These are phyloP conservation scores for Aspergillus baeticus DNA, from an alignment of 495 filamentous ascomycete genomes.

Conservation along the genomic window DNA sequence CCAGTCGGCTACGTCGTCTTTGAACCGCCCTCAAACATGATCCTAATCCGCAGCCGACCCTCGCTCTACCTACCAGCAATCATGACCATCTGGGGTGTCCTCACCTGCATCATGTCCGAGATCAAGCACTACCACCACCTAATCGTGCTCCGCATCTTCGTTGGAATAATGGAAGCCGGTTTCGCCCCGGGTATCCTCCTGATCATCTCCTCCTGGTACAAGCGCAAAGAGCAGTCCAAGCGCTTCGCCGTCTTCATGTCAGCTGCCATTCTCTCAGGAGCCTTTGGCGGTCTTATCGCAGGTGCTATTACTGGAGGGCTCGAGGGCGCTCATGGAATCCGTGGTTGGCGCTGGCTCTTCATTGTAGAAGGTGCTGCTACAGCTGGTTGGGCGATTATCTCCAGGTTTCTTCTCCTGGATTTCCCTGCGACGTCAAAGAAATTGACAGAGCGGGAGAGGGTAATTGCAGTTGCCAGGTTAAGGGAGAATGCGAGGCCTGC, in stretches of 20 bases:
- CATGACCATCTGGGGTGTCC: constrained; percentile 40
- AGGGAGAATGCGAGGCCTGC: constrained; percentile 16
- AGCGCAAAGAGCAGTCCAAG: constrained; percentile 48
- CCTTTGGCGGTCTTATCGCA: constrained; percentile 52
- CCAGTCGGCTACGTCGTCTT: not conserved
- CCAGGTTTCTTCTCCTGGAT: constrained; percentile 30
- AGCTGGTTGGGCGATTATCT: constrained; percentile 22
- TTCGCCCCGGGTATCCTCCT: constrained; percentile 47
- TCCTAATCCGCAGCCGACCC: constrained; percentile 37
- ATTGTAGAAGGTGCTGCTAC: constrained; percentile 66
- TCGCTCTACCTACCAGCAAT: constrained; percentile 45
- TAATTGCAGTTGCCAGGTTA: constrained; percentile 25
- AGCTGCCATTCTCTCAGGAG: constrained; percentile 47
- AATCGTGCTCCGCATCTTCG: constrained; percentile 31
- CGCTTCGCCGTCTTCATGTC: constrained; percentile 51
- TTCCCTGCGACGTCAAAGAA: constrained; percentile 28
- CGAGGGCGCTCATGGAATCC: constrained; percentile 51
- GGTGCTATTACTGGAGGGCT: constrained; percentile 33
- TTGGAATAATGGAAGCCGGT: constrained; percentile 43
- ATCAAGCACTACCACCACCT: constrained; percentile 44
- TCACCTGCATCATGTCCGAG: constrained; percentile 41
- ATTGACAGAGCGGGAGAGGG: constrained; percentile 23
- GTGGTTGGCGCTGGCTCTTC: constrained; percentile 70
- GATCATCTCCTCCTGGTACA: constrained; percentile 52
- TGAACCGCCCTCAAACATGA: constrained; percentile 28